Conservation (phyloP, 805 yeast genomes). For the Yarrowia phangngaensis region DNA sequence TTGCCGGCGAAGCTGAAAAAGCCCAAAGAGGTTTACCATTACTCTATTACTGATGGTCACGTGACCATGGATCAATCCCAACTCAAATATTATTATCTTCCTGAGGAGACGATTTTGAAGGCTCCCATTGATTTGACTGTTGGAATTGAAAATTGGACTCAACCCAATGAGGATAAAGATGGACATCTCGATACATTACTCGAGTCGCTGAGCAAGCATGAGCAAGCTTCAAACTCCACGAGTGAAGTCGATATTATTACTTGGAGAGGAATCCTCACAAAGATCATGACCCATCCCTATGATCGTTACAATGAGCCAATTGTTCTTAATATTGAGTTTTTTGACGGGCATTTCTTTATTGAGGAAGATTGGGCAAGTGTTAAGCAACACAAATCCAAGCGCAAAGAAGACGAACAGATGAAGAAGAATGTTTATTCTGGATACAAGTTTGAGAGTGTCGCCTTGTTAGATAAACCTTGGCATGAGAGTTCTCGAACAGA, state of each 20-base stretch:
- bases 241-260: slow-evolving; percentile 66
- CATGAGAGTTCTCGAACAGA: slow-evolving; percentile 58
- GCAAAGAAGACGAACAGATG: slow-evolving; percentile 29
- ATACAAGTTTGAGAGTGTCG: slow-evolving; percentile 77
- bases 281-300: slow-evolving; percentile 65
- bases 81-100: slow-evolving; percentile 73
- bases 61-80: slow-evolving; percentile 47
- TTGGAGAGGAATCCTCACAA: slow-evolving; percentile 80
- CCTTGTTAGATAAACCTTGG: slow-evolving; percentile 77
- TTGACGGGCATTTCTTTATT: slow-evolving; percentile 53
- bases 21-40: slow-evolving; percentile 77
- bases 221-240: slow-evolving; percentile 47
- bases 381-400: slow-evolving; percentile 28
- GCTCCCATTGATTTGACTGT: slow-evolving; percentile 56
- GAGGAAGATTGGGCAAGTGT: slow-evolving; percentile 40
- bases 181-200: slow-evolving; percentile 58
- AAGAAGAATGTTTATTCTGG: slow-evolving; percentile 44
- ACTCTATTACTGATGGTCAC: slow-evolving; percentile 54
- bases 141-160: slow-evolving; percentile 60
- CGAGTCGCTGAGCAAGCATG: slow-evolving; percentile 53
- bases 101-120: slow-evolving; percentile 63
- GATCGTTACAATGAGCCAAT: slow-evolving; percentile 50
- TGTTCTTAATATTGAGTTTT: slow-evolving; percentile 59
- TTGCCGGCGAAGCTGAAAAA: slow-evolving; percentile 62
- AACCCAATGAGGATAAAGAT: slow-evolving; percentile 45